Evolutionary conservation across 345 rosid species (phyloP), one percentile per base, ranked within the genome.

Genomic region (Eucalyptus polybractea): DNA sequence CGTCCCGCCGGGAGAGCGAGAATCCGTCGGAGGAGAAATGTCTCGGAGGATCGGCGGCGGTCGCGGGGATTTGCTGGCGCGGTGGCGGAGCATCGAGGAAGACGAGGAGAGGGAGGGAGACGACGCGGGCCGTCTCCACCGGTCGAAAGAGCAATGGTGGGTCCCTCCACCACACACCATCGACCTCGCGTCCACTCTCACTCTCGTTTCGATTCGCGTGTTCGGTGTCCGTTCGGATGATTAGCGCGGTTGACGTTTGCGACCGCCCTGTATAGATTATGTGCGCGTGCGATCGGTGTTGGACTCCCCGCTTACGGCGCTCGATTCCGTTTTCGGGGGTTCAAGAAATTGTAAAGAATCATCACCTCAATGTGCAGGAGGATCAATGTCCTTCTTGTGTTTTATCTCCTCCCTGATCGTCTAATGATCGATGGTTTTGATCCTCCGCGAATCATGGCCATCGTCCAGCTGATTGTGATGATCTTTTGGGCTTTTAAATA

Each of bases 131-230:
- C 90, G 94, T 56, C 94, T 97, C 81, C 94, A 95, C 89, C 91
- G 89, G 40, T 97, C 88, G 91, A 97, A 95, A 94, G 98, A 98
- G 92, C 91, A 95, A 94, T 98, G 99, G 99, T 97, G 69, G 69
- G 69, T 27, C 4, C 44, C 33, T 22, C 65, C 67, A 4, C 65
- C 65, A 4, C 90, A 53, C 80, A 14, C 58, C 45, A 4, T 76
- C 67, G 13, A 51, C 33, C 83, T 76, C 29, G 27, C 45, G 3
- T 10, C 24, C 56, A 0, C 56, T 50, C 53, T 53, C 24, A 33
- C 21, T 37, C 25, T 17, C 15, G 6, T 47, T 49, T 67, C 86
- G 9, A 65, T 86, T 31, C 60, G 42, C 10, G 17, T 21, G 11
- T 25, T 86, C 31, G 54, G 56, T 45, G 58, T 81, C 47, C 65